These are phyloP conservation scores for Trichophyton simii DNA, from an alignment of 2,329 filamentous ascomycete species.

Conservation along the genomic window DNA sequence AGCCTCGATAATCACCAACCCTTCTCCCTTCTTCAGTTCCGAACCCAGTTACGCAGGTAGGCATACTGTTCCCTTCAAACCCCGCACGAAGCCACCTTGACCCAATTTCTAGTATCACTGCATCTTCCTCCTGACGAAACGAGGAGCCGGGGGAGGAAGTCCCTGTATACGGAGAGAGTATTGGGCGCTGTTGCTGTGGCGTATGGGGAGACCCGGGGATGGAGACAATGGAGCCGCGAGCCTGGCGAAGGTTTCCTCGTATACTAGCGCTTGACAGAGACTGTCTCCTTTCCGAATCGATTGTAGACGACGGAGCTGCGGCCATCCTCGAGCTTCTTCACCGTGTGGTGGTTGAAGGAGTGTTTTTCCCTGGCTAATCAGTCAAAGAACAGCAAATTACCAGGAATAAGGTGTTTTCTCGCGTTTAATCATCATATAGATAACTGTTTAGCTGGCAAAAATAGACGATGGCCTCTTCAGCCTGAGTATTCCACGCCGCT, in stretches of 20 bases:
- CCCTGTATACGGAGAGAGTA: conserved; percentile 39
- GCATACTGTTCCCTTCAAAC: conserved; percentile 70
- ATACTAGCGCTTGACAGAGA: conserved; percentile 14
- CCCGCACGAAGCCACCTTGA: conserved; percentile 67
- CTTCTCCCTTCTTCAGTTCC: conserved; percentile 64
- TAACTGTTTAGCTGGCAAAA: neutral
- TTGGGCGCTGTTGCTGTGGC: conserved; percentile 39
- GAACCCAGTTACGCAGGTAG: conserved; percentile 59
- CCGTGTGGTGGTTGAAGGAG: neutral
- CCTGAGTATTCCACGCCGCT: neutral
- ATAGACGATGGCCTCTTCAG: neutral
- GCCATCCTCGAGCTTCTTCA: neutral
- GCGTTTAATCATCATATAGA: neutral
- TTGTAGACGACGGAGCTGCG: conserved; percentile 12
- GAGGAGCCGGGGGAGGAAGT: conserved; percentile 46
- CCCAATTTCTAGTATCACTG: conserved; percentile 71
- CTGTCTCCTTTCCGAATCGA: conserved; percentile 18
- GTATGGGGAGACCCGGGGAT: conserved; percentile 45
- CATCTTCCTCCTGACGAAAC: conserved; percentile 66
- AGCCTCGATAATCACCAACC: conserved; percentile 67
- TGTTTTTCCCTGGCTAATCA: neutral
- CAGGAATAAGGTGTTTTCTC: neutral
- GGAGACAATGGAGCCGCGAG: conserved; percentile 5
- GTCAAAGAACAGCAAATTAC: neutral
- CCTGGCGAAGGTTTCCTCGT: conserved; percentile 22